A percentile compares a stretch with the other conserved stretches of the same genome.
phyloP scores from a whole-genome alignment of 805 yeast species.

The Candida endomychidarum region DNA sequence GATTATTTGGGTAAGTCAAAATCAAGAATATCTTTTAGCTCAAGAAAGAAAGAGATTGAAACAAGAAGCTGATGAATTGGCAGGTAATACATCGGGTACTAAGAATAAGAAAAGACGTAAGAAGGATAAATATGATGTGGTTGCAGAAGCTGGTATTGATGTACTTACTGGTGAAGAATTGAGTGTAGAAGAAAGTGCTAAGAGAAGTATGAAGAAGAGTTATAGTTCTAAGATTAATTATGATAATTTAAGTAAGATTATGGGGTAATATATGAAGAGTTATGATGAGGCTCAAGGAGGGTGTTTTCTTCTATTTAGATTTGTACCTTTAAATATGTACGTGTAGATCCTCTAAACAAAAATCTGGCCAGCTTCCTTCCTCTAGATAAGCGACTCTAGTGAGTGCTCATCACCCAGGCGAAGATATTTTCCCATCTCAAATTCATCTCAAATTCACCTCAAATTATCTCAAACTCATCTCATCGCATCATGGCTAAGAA shows the following conservation, averaged over 20 bases:
- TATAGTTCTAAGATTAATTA: constrained; percentile 91
- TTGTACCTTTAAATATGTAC: too few species aligned
- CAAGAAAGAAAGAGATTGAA: constrained; percentile 84
- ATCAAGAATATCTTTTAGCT: constrained; percentile 79
- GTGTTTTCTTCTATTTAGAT: too few species aligned
- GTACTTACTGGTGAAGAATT: constrained; percentile 40
- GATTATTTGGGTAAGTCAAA: constrained; percentile 84
- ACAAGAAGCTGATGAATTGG: constrained; percentile 79
- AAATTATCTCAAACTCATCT: not conserved
- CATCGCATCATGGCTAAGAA: constrained; percentile 65
- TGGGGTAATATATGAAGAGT: too few species aligned
- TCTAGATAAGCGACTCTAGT: too few species aligned
- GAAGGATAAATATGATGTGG: constrained; percentile 3
- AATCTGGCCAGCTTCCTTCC: too few species aligned
- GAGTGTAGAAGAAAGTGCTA: constrained; percentile 79
- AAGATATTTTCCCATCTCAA: too few species aligned
- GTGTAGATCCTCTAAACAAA: too few species aligned
- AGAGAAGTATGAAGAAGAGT: constrained; percentile 53
- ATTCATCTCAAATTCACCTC: constrained; percentile 2
- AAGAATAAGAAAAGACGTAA: constrained; percentile 41
- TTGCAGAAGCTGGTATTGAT: constrained; percentile 20
- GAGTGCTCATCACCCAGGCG: too few species aligned
- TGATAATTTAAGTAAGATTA: constrained; percentile 56
- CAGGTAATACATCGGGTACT: constrained; percentile 61
- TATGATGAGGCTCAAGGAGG: too few species aligned